Percentiles rank a stretch among this genome's conserved stretches.
Evolutionary conservation across 2,329 filamentous ascomycete species (phyloP).

Genomic region (Aspergillus fumigatiaffinis): DNA sequence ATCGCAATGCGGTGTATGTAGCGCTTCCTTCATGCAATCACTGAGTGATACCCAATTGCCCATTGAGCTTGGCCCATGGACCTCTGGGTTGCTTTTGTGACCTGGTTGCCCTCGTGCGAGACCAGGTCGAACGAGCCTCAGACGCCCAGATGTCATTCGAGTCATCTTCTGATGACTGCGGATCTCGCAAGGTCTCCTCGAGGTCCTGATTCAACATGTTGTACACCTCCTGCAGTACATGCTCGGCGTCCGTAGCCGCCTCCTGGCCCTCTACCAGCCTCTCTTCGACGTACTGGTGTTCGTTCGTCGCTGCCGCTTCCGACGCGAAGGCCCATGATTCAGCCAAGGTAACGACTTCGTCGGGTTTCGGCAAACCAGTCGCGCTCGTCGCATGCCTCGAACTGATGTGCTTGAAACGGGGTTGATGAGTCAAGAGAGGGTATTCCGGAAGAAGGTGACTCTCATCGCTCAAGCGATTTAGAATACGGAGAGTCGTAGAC

Average conservation of each 20-base stretch:
- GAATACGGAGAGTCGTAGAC: slow-evolving; percentile 29
- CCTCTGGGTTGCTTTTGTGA: slow-evolving; percentile 26
- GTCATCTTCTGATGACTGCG: slow-evolving; percentile 12
- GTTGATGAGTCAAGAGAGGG: slow-evolving; percentile 33
- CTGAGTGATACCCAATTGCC: slow-evolving; percentile 27
- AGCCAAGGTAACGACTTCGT: slow-evolving; percentile 32
- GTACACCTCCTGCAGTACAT: slow-evolving; percentile 31
- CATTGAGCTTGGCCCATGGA: slow-evolving; percentile 37
- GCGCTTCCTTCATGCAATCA: background rate
- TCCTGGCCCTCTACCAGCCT: slow-evolving; percentile 30
- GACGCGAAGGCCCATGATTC: slow-evolving; percentile 41
- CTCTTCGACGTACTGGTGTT: slow-evolving; percentile 32
- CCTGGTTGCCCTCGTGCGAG: slow-evolving; percentile 13
- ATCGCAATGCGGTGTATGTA: background rate
- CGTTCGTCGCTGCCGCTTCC: slow-evolving; percentile 26
- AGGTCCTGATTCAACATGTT: slow-evolving; percentile 32
- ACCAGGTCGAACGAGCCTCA: slow-evolving; percentile 23
- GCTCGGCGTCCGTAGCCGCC: slow-evolving; percentile 24
- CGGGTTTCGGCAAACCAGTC: slow-evolving; percentile 18
- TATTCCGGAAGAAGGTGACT: slow-evolving; percentile 43
- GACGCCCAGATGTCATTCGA: slow-evolving; percentile 30
- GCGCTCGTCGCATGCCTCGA: slow-evolving; percentile 15
- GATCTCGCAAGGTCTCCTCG: slow-evolving; percentile 18
- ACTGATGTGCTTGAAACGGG: slow-evolving; percentile 32
- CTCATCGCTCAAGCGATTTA: slow-evolving; percentile 40